These are phyloP conservation scores for Ustilago shanxiensis DNA, from an alignment of 1,284 basidiomycete species.

Conservation along the genomic window DNA sequence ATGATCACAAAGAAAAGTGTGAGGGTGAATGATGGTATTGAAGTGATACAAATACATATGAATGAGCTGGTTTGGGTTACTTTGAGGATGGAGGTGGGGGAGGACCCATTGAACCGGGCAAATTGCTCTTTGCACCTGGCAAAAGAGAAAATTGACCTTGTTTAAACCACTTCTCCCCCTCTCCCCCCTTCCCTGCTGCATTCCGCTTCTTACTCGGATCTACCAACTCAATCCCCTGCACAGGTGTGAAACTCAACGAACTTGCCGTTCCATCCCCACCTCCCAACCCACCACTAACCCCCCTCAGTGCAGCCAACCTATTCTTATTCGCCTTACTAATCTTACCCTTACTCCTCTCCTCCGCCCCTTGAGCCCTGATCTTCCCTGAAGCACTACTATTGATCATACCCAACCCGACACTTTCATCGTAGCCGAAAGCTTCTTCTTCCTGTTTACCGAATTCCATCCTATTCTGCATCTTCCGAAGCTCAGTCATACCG, in stretches of 20 bases:
- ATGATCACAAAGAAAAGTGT: too few relatives aligned
- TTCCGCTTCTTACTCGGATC: constrained; percentile 66
- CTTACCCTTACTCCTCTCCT: constrained; percentile 91
- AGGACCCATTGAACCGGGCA: constrained; percentile 42
- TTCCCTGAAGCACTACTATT: constrained; percentile 82
- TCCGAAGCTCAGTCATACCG: constrained; percentile 94
- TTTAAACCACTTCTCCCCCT: constrained; percentile 71
- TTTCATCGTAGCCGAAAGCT: constrained; percentile 94
- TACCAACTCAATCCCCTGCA: constrained; percentile 78
- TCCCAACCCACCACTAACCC: constrained; percentile 10
- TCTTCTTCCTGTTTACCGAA: constrained; percentile 97
- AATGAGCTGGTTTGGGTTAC: not conserved
- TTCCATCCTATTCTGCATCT: constrained; percentile 94
- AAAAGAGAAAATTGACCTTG: constrained; percentile 69
- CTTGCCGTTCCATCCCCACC: constrained; percentile 80
- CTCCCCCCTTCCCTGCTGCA: constrained; percentile 30
- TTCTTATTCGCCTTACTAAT: constrained; percentile 95
- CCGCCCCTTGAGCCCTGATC: constrained; percentile 85
- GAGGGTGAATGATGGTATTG: not conserved
- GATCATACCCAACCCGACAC: constrained; percentile 96
- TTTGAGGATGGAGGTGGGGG: constrained; percentile 25
- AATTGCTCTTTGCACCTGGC: constrained; percentile 29
- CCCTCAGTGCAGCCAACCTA: constrained; percentile 73
- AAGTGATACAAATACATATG: constrained; percentile 29
- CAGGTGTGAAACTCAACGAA: constrained; percentile 91